These are phyloP conservation scores for Saturnispora ahearnii DNA, from an alignment of 805 yeast genomes.

Conservation along the genomic window DNA sequence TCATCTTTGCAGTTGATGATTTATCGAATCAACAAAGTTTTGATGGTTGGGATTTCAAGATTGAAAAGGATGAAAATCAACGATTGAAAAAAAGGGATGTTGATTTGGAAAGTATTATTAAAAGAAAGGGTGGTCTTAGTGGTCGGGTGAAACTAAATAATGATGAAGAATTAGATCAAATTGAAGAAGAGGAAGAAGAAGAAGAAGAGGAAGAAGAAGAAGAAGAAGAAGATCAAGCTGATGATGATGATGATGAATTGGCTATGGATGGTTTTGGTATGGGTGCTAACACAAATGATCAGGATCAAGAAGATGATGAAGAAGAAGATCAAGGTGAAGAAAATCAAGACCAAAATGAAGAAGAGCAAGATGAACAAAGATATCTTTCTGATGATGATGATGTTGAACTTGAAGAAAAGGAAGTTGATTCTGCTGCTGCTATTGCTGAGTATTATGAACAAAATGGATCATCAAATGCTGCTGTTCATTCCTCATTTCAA, in stretches of 20 bases:
- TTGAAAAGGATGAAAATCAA: slow-evolving; percentile 26
- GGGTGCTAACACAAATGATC: slow-evolving; percentile 25
- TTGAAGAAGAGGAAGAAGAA: slow-evolving; percentile 31
- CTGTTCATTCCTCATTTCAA: slow-evolving; percentile 58
- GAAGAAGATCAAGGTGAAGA: slow-evolving; percentile 20
- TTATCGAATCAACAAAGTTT: slow-evolving; percentile 31
- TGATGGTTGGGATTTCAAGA: slow-evolving; percentile 81
- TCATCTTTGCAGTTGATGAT: slow-evolving; percentile 53
- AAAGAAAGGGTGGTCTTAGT: slow-evolving; percentile 66
- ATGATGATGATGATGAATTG: slow-evolving; percentile 29
- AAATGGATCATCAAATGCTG: slow-evolving; percentile 35
- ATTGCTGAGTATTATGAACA: slow-evolving; percentile 68
- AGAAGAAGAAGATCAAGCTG: slow-evolving; percentile 18
- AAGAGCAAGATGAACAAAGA: slow-evolving; percentile 25
- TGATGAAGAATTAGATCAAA: slow-evolving; percentile 27
- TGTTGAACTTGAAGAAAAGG: slow-evolving; percentile 30
- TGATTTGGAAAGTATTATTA: slow-evolving; percentile 80
- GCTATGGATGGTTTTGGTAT: slow-evolving; percentile 36
- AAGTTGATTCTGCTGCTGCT: slow-evolving; percentile 69
- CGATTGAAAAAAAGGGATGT: slow-evolving; percentile 44
- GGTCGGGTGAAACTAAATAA: slow-evolving; percentile 25
- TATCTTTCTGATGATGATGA: slow-evolving; percentile 22
- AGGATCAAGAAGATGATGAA: slow-evolving; percentile 22
- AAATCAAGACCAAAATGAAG: slow-evolving; percentile 27
- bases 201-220: slow-evolving; percentile 30